Conservation (phyloP, 2,329 filamentous ascomycete species). For the Penicillium sp. region DNA sequence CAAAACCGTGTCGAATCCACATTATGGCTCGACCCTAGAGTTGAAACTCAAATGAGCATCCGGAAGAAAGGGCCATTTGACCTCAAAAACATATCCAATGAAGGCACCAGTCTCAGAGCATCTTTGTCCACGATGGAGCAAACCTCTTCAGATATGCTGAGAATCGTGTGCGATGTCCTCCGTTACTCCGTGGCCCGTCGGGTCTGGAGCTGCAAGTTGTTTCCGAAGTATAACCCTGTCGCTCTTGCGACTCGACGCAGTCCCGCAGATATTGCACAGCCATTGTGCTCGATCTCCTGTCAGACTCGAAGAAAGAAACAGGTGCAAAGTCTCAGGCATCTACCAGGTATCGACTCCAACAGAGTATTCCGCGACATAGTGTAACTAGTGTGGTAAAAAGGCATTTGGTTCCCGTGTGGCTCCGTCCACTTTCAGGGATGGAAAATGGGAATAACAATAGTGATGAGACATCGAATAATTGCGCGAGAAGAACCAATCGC, state of each 20-base stretch:
- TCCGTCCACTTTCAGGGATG: too few species aligned
- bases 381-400: too few species aligned
- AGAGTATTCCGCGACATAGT: too few species aligned
- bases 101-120: not conserved
- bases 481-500: not conserved
- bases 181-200: not conserved
- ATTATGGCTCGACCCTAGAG: not conserved
- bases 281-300: too few species aligned
- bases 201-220: conserved; percentile 1
- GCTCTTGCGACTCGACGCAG: not conserved
- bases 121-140: not conserved
- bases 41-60: not conserved
- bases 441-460: too few species aligned
- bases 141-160: not conserved
- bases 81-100: not conserved
- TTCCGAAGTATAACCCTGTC: conserved; percentile 12
- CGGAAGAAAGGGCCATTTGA: not conserved
- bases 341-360: too few species aligned
- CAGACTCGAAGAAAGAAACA: too few species aligned
- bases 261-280: too few species aligned
- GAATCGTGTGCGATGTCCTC: not conserved
- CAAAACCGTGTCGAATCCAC: not conserved
- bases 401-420: too few species aligned
- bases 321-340: too few species aligned
- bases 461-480: too few species aligned